These are phyloP conservation scores for Myxozyma sirexii DNA, from an alignment of 805 yeast genomes.

Conservation along the genomic window DNA sequence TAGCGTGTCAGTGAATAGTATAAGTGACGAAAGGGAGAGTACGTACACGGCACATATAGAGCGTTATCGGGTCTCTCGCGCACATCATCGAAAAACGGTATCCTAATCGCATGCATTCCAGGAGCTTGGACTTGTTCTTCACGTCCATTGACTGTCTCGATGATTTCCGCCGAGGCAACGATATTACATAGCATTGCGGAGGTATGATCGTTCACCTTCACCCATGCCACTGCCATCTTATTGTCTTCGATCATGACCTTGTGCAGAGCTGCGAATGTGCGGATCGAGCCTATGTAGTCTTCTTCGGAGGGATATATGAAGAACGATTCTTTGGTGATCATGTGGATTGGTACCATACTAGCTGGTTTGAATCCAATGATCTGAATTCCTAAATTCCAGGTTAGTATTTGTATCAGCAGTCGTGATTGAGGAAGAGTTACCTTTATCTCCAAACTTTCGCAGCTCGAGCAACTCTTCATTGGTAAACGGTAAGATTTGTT, in stretches of 20 bases:
- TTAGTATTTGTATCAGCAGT: background rate
- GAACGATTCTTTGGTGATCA: slow-evolving; percentile 56
- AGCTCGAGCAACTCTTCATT: slow-evolving; percentile 46
- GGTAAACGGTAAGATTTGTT: slow-evolving; percentile 48
- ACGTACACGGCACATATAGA: background rate
- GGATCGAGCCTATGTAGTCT: slow-evolving; percentile 60
- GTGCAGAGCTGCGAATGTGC: slow-evolving; percentile 69
- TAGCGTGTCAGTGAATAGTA: background rate
- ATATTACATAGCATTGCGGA: slow-evolving; percentile 62
- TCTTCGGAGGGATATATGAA: slow-evolving; percentile 72
- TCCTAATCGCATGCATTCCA: slow-evolving; percentile 68
- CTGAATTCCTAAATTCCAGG: slow-evolving; percentile 55
- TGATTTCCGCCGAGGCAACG: slow-evolving; percentile 52
- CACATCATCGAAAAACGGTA: slow-evolving; percentile 78
- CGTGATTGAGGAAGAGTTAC: background rate
- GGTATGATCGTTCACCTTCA: slow-evolving; percentile 57
- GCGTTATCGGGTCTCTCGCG: slow-evolving; percentile 57
- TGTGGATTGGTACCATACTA: slow-evolving; percentile 49
- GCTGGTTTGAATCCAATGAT: slow-evolving; percentile 67
- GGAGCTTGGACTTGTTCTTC: slow-evolving; percentile 52
- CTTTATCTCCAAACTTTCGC: slow-evolving; percentile 40
- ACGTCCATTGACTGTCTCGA: slow-evolving; percentile 27
- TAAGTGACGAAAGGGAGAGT: background rate
- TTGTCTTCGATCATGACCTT: slow-evolving; percentile 56
- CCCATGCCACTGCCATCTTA: slow-evolving; percentile 73